Conservation (phyloP, 176 grass and related monocot genomes). For the Puccinellia tenuiflora region DNA sequence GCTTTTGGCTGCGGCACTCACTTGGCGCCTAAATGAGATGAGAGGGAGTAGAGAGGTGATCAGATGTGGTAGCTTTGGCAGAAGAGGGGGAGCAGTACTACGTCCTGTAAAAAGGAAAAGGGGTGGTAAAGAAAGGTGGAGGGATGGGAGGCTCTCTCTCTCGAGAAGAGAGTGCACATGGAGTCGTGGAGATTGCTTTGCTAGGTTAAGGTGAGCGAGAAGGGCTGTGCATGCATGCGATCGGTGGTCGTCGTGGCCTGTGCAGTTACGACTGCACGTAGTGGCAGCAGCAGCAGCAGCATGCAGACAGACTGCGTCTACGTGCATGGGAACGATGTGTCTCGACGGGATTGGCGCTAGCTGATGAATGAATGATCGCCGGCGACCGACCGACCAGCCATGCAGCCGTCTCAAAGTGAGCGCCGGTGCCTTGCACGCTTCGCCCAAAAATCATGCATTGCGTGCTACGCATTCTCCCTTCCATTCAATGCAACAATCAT, state of each 20-base stretch:
- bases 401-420: slow-evolving; percentile 49
- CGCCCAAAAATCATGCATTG: slow-evolving; percentile 42
- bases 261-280: slow-evolving; percentile 7
- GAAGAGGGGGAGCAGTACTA: neutral
- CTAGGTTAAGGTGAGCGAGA: neutral
- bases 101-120: slow-evolving; percentile 32
- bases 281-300: neutral
- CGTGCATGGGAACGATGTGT: neutral
- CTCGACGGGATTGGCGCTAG: slow-evolving; percentile 6
- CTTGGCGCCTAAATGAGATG: slow-evolving; percentile 35
- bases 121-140: slow-evolving; percentile 10
- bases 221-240: neutral
- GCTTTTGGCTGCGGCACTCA: slow-evolving; percentile 62
- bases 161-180: slow-evolving; percentile 16
- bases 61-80: neutral
- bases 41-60: neutral
- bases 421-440: slow-evolving; percentile 52
- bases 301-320: neutral
- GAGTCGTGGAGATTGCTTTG: slow-evolving; percentile 19
- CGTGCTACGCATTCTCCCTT: neutral
- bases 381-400: slow-evolving; percentile 3
- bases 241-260: slow-evolving; percentile 22
- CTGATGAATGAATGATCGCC: neutral
- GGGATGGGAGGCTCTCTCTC: slow-evolving; percentile 22
- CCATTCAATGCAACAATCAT: slow-evolving; percentile 29